phyloP scores from a whole-genome alignment of 306 rosid genomes.

The Mimosa pudica region DNA sequence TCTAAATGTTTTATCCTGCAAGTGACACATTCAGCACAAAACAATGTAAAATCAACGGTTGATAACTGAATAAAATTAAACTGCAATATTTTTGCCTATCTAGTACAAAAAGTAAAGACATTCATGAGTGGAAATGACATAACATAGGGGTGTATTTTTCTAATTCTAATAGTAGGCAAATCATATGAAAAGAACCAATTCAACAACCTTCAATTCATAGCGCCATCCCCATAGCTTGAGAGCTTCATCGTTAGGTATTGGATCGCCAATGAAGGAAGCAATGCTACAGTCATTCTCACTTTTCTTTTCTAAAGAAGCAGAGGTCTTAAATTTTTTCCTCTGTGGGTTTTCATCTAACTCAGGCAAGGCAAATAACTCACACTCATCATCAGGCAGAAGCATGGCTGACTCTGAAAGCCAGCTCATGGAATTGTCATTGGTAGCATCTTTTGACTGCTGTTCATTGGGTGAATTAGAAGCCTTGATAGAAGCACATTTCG shows the following conservation, averaged over 20 bases:
- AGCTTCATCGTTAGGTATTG: constrained; percentile 79
- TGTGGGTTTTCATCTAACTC: constrained; percentile 43
- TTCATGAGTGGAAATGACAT: not conserved
- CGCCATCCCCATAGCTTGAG: constrained; percentile 93
- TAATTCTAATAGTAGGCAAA: constrained; percentile 16
- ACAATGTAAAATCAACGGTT: not conserved
- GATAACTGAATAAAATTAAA: constrained; percentile 18
- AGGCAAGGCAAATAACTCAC: constrained; percentile 38
- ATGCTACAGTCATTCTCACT: constrained; percentile 10
- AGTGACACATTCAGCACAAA: constrained; percentile 38
- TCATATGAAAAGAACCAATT: constrained; percentile 26
- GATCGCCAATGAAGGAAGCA: constrained; percentile 74
- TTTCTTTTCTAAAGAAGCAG: constrained; percentile 33
- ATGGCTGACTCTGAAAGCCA: constrained; percentile 36
- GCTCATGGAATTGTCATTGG: constrained; percentile 31
- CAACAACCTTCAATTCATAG: constrained; percentile 76
- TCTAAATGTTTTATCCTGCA: constrained; percentile 63
- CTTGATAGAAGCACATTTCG: constrained; percentile 26
- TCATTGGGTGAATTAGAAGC: constrained; percentile 44
- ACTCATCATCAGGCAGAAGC: constrained; percentile 38
- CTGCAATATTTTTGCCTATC: not conserved
- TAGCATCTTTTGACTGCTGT: constrained; percentile 25
- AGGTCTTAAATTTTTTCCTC: constrained; percentile 41
- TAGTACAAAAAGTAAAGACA: not conserved
- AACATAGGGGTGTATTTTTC: not conserved